These are phyloP conservation scores for Cicer judaicum DNA, from an alignment of 306 rosid species.

Conservation along the genomic window DNA sequence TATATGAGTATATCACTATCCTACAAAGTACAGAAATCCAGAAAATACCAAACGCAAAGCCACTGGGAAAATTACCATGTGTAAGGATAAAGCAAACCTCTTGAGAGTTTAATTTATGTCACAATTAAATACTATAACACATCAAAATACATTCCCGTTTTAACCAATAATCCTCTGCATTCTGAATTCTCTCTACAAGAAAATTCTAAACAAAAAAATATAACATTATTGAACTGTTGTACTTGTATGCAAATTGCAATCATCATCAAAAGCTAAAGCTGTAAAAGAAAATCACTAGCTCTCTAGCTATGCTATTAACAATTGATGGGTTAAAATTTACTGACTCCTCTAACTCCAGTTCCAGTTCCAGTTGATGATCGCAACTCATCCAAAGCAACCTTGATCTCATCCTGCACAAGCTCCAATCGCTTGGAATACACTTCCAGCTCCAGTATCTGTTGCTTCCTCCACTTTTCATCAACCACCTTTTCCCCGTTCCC, in stretches of 20 bases:
- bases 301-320: constrained; percentile 5
- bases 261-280: not conserved
- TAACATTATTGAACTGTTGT: not conserved
- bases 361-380: constrained; percentile 51
- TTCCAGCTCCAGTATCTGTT: constrained; percentile 70
- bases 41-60: not conserved
- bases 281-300: constrained; percentile 13
- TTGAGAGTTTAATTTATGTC: not conserved
- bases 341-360: constrained; percentile 39
- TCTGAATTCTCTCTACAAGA: not conserved
- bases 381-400: constrained; percentile 56
- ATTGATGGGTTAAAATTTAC: not conserved
- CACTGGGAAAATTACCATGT: not conserved
- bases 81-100: not conserved
- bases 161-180: not conserved
- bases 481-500: constrained; percentile 33
- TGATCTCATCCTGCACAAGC: constrained; percentile 74
- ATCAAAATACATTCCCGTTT: not conserved
- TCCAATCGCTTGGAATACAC: constrained; percentile 76
- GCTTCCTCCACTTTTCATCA: constrained; percentile 78
- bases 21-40: not conserved
- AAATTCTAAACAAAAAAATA: not conserved
- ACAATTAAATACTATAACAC: not conserved
- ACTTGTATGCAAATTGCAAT: constrained; percentile 4
- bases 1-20: no score